Percentiles rank a stretch among this genome's conserved stretches.
phyloP scores from a whole-genome alignment of 441 rosid genomes.

The Gossypium trilobum region DNA sequence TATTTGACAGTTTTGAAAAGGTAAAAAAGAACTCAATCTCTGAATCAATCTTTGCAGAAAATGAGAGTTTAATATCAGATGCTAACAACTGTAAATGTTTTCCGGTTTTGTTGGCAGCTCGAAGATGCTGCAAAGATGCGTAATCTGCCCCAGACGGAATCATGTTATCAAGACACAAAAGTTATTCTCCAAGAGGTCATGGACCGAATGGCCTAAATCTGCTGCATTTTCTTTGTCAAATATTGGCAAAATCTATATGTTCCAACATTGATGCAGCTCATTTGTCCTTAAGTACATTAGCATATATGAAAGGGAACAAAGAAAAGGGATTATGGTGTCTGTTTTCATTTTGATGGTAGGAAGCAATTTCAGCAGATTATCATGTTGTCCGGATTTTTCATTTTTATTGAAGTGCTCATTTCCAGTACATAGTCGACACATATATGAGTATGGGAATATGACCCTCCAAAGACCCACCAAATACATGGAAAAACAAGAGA shows the following conservation, averaged over 20 bases:
- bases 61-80: not conserved
- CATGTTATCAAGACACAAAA: slow-evolving; percentile 46
- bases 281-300: not conserved
- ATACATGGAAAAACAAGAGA: not conserved
- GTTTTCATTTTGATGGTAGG: not conserved
- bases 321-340: not conserved
- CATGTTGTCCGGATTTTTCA: not conserved
- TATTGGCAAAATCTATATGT: not conserved
- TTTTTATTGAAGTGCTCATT: not conserved
- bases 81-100: not conserved
- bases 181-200: slow-evolving; percentile 62
- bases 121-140: slow-evolving; percentile 56
- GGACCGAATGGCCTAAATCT: slow-evolving; percentile 41
- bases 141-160: slow-evolving; percentile 46
- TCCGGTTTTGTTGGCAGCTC: slow-evolving; percentile 34
- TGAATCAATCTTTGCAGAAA: not conserved
- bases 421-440: not conserved
- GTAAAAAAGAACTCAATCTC: slow-evolving; percentile 21
- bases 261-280: not conserved
- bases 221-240: not conserved
- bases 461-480: not conserved
- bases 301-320: not conserved
- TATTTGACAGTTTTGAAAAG: slow-evolving; percentile 74
- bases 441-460: not conserved
- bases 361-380: not conserved